Evolutionary conservation across 2,329 filamentous ascomycete genomes (phyloP).

Genomic region (Penicillium vulpinum): DNA sequence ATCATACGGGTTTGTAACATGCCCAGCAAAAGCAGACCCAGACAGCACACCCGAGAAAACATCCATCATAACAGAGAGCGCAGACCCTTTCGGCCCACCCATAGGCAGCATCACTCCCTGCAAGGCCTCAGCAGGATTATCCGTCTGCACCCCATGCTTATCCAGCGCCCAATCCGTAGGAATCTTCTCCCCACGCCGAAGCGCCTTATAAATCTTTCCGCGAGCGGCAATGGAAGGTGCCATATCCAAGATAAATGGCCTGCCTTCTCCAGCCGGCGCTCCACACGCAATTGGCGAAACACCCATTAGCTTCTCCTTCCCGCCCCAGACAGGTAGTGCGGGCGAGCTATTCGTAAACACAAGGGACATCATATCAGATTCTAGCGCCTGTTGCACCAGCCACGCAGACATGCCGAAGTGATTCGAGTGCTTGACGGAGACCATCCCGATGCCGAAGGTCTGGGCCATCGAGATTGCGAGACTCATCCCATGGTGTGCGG

Average conservation of each 20-base stretch:
- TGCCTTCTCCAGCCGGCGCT: constrained; percentile 61
- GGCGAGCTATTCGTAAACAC: constrained; percentile 73
- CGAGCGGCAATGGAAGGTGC: constrained; percentile 48
- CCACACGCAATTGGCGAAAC: constrained; percentile 74
- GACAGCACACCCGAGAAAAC: constrained; percentile 78
- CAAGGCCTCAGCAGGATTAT: constrained; percentile 69
- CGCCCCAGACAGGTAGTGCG: constrained; percentile 70
- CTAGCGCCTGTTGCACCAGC: constrained; percentile 74
- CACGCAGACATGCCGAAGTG: constrained; percentile 84
- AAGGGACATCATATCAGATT: constrained; percentile 68
- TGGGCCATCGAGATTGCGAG: constrained; percentile 67
- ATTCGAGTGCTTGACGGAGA: constrained; percentile 72
- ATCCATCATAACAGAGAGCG: constrained; percentile 81
- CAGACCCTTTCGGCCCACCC: constrained; percentile 81
- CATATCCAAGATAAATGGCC: constrained; percentile 59
- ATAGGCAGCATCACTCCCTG: constrained; percentile 82
- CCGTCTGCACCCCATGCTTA: constrained; percentile 65
- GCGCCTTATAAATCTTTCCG: constrained; percentile 49
- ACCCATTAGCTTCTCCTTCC: constrained; percentile 67
- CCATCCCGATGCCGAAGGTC: constrained; percentile 70
- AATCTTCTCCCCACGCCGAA: constrained; percentile 45
- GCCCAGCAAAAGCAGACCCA: constrained; percentile 74
- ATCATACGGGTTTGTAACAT: constrained; percentile 76
- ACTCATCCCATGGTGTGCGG: constrained; percentile 65
- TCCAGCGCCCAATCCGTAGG: constrained; percentile 70